Percentiles rank a stretch among this genome's conserved stretches.
Conservation (phyloP, 495 filamentous ascomycete genomes). For the Trichoderma reesei region DNA sequence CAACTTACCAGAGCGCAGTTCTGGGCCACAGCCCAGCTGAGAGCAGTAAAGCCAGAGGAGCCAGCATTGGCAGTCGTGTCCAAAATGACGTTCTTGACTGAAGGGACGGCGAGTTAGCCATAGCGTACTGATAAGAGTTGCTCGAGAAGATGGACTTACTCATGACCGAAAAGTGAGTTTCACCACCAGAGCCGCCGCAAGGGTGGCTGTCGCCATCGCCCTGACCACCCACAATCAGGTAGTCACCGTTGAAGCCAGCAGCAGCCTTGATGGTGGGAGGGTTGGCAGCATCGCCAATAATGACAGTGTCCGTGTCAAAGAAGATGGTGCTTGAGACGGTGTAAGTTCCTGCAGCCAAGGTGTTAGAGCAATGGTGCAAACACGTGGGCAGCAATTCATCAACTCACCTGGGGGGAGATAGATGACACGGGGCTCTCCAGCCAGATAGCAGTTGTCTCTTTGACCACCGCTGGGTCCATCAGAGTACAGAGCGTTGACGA, state of each 20-base stretch:
- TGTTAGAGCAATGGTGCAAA: not conserved
- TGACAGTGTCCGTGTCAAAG: conserved; percentile 48
- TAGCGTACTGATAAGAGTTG: too few relatives aligned
- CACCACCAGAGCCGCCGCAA: conserved; percentile 10
- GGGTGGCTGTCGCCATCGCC: conserved; percentile 18
- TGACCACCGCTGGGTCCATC: conserved; percentile 22
- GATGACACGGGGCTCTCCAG: conserved; percentile 31
- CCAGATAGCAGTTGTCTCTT: conserved; percentile 27
- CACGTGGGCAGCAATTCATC: not conserved
- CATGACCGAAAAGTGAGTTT: conserved; percentile 13
- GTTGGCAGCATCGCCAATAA: conserved; percentile 61
- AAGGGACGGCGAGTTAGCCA: not conserved
- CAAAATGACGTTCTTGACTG: conserved; percentile 56
- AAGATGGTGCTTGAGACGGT: conserved; percentile 43
- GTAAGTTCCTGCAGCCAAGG: conserved; percentile 42
- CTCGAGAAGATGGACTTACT: not conserved
- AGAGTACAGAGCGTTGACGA: conserved; percentile 24
- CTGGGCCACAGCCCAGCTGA: conserved; percentile 64
- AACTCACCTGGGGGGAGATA: conserved; percentile 9
- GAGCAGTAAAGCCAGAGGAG: conserved; percentile 39
- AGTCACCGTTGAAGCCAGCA: conserved; percentile 27
- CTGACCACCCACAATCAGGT: conserved; percentile 37
- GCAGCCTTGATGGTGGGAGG: conserved; percentile 53
- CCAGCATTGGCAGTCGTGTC: conserved; percentile 50
- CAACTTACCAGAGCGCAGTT: conserved; percentile 17